phyloP scores from a whole-genome alignment of 2,329 filamentous ascomycete genomes.

The Hypoxylon sp. region DNA sequence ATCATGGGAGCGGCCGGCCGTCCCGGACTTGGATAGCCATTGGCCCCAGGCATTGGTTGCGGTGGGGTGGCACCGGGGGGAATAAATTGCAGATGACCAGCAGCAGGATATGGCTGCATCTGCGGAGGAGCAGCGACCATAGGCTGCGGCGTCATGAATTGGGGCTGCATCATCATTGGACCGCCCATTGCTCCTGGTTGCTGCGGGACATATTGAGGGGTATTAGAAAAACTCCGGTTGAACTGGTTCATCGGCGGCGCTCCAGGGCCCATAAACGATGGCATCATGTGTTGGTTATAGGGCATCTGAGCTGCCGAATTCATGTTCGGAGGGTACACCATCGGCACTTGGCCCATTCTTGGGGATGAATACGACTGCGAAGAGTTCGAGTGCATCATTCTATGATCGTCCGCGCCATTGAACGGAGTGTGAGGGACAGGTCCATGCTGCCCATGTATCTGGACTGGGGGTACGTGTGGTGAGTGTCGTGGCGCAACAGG shows the following conservation, averaged over 20 bases:
- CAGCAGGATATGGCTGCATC: conserved; percentile 84
- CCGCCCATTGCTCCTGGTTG: conserved; percentile 79
- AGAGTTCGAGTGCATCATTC: conserved; percentile 90
- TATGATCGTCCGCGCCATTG: conserved; percentile 84
- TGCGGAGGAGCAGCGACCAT: conserved; percentile 78
- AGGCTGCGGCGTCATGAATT: conserved; percentile 81
- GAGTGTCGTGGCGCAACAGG: conserved; percentile 77
- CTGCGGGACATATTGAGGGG: conserved; percentile 78
- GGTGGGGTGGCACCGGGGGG: conserved; percentile 68
- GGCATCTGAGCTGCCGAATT: conserved; percentile 78
- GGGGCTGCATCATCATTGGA: conserved; percentile 86
- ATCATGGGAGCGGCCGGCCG: conserved; percentile 87
- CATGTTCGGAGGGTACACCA: conserved; percentile 78
- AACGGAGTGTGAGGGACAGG: conserved; percentile 76
- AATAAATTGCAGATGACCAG: conserved; percentile 74
- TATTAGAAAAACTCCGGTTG: conserved; percentile 78
- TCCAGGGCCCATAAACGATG: conserved; percentile 77
- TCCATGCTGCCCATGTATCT: conserved; percentile 81
- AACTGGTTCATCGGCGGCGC: conserved; percentile 79
- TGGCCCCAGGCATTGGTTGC: conserved; percentile 74
- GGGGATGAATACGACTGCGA: conserved; percentile 90
- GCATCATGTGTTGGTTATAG: conserved; percentile 80
- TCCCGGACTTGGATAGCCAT: conserved; percentile 90
- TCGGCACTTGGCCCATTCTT: conserved; percentile 77
- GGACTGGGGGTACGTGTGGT: conserved; percentile 82